Conservation (phyloP, 176 grass and related monocot species). For the Aegilops longissima region DNA sequence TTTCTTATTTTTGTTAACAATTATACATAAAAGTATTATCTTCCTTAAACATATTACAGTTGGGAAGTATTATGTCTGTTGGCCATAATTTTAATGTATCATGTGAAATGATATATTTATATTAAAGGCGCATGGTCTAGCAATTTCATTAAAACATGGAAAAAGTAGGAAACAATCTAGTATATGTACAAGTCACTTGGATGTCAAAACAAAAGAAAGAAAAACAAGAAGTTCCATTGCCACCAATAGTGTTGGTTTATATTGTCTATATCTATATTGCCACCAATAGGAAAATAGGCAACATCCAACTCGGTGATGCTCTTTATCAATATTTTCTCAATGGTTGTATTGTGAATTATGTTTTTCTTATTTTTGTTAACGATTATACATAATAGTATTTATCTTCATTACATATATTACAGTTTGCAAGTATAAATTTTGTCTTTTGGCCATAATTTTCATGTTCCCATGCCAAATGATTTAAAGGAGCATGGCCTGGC, state of each 20-base stretch:
- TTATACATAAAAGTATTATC: not conserved
- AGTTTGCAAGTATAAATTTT: not conserved
- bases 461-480: not conserved
- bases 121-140: no score
- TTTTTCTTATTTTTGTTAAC: not conserved
- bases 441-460: not conserved
- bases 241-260: no score
- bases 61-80: not conserved
- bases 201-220: no score
- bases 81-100: no score
- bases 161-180: no score
- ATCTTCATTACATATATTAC: not conserved
- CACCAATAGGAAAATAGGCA: not conserved
- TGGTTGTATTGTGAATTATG: not conserved
- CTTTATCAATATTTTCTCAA: not conserved
- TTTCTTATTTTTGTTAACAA: not conserved
- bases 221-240: no score
- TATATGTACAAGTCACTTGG: no score
- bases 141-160: no score
- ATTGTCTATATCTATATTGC: no score
- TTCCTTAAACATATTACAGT: not conserved
- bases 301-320: not conserved
- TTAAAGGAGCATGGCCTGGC: not conserved
- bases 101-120: no score
- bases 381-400: not conserved